These are phyloP conservation scores for Houttuynia cordata DNA, from an alignment of 164 flowering plant genomes.

Conservation along the genomic window DNA sequence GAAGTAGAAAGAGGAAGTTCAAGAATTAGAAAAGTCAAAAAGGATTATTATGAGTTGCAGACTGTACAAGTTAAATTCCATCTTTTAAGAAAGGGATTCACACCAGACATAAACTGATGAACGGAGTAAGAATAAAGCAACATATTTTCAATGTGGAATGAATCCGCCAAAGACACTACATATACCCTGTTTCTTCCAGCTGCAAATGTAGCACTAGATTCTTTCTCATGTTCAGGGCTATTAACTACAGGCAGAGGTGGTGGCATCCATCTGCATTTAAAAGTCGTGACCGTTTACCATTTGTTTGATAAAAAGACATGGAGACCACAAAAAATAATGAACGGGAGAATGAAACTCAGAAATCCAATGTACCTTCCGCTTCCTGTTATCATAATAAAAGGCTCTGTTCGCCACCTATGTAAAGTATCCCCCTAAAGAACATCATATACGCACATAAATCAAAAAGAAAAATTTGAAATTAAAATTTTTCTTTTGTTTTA, in stretches of 20 bases:
- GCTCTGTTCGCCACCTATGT: conserved; percentile 97
- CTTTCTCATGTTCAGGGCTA: conserved; percentile 85
- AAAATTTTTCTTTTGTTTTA: neutral
- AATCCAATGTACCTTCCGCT: conserved; percentile 78
- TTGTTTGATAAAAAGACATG: neutral
- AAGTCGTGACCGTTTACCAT: conserved; percentile 1
- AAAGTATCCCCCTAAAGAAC: conserved; percentile 91
- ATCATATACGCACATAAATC: conserved; percentile 2
- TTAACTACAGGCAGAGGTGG: conserved; percentile 65
- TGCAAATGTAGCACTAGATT: conserved; percentile 70
- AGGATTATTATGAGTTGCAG: neutral
- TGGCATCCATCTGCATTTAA: conserved; percentile 71
- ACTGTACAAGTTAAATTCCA: neutral
- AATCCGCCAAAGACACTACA: neutral
- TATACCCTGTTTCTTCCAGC: conserved; percentile 99
- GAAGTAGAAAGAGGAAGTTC: conserved; percentile 6
- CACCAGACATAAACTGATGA: neutral
- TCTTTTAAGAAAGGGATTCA: neutral
- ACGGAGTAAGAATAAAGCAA: no score
- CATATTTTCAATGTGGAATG: no score
- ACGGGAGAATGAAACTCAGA: neutral
- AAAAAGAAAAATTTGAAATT: neutral
- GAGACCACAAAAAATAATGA: neutral
- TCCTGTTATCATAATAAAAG: conserved; percentile 98
- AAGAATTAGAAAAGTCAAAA: neutral